These are phyloP conservation scores for Penicillium vulpinum DNA, from an alignment of 2,329 filamentous ascomycete species.

Conservation along the genomic window DNA sequence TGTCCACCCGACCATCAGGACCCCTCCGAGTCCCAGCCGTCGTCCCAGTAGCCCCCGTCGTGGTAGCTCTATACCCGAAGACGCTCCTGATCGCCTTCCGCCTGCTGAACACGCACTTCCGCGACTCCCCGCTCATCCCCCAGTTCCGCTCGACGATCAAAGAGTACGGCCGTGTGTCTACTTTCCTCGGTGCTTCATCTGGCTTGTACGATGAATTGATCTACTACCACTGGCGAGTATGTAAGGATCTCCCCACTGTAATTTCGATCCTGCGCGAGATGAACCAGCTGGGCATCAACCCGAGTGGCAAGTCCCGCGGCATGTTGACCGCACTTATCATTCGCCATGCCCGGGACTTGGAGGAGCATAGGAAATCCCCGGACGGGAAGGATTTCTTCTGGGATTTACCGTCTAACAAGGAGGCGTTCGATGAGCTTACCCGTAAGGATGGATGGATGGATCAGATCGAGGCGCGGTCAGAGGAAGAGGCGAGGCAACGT, in stretches of 20 bases:
- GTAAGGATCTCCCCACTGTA: constrained; percentile 43
- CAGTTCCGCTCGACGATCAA: constrained; percentile 45
- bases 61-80: constrained; percentile 43
- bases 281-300: constrained; percentile 44
- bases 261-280: constrained; percentile 45
- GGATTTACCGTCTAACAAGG: constrained; percentile 34
- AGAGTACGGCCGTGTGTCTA: constrained; percentile 42
- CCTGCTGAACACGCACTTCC: constrained; percentile 42
- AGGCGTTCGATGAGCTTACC: constrained; percentile 29
- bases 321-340: constrained; percentile 35
- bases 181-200: constrained; percentile 44
- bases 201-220: constrained; percentile 49
- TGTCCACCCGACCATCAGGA: neutral
- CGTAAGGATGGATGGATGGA: constrained; percentile 31
- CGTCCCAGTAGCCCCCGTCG: constrained; percentile 34
- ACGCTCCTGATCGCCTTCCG: constrained; percentile 44
- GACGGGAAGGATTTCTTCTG: constrained; percentile 29
- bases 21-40: constrained; percentile 34
- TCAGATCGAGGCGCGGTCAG: constrained; percentile 13
- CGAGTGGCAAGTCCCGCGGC: constrained; percentile 34
- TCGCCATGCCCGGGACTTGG: constrained; percentile 26
- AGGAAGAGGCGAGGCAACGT: neutral
- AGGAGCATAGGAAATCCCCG: constrained; percentile 3
- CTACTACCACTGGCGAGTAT: constrained; percentile 44
- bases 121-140: constrained; percentile 41